Base-by-base conservation (phyloP, 495 filamentous ascomycete species). In the Aspergillus sclerotioniger region DNA sequence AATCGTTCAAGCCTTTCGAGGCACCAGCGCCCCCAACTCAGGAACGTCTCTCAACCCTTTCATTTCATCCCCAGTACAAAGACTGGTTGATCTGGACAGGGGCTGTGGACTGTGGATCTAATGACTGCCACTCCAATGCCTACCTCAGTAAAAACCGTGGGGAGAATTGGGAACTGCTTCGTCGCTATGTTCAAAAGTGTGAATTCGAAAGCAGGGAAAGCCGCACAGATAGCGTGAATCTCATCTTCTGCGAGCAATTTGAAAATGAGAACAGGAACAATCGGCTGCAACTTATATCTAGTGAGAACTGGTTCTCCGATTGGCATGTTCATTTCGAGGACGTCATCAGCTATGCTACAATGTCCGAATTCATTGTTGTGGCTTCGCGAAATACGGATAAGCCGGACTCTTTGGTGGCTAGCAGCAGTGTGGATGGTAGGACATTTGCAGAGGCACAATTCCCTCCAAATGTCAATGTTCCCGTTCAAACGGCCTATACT, bases 11-110 rank as follows among this genome's bases (percentile, higher is more conserved):
- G 55, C 69, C 69, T 17, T 95, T 96, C 70, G 71, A 89, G 45
- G 81, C 87, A 3, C 85, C 82, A 6, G 69, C 65, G 19, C 48
- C 52, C 16, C 65, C 59, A 6, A 75, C 77, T 29, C 62, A 72
- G 54, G 67, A 78, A 54, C 59, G 57, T 2, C 31, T 80, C 37
- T 79, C 79, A 28, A 76, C 88, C 6, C 65, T 92, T 54, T 70
- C 76, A 39, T 98, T 98, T 73, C 94, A 99, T 63, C 87, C 90
- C 8, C 82, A 84, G 51, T 80, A 89, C 58, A 84, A 80, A 60
- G 85, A 96, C 62, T 96, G 91, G 88, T 69, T 97, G 33, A 89
- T 99, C 57, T 99, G 92, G 92, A 87, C 85, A 41, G 92, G 92
- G 35, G 77, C 82, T 47, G 79, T 79, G 45, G 79, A 86, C 48